Percentiles rank a stretch among this genome's conserved stretches.
Conservation (phyloP, 345 rosid species). For the Populus deltoides region DNA sequence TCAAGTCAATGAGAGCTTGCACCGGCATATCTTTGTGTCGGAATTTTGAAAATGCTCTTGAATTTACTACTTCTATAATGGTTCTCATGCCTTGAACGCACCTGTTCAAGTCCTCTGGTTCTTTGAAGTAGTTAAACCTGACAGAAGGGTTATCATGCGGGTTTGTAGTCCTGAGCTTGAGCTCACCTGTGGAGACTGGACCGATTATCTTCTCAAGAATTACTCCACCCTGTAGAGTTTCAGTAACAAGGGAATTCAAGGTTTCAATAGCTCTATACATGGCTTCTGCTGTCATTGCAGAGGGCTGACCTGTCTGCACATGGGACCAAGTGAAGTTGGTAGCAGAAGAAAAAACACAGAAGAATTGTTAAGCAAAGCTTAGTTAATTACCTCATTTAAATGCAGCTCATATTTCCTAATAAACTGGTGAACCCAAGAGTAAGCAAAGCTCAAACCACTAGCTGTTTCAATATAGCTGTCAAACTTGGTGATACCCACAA, state of each 20-base stretch:
- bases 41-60: constrained; percentile 48
- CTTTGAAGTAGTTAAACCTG: constrained; percentile 66
- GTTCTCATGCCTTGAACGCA: constrained; percentile 61
- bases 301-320: constrained; percentile 24
- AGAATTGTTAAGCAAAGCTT: background rate
- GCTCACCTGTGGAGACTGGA: constrained; percentile 61
- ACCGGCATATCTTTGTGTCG: constrained; percentile 37
- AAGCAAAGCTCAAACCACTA: constrained; percentile 51
- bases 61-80: constrained; percentile 46
- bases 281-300: constrained; percentile 20
- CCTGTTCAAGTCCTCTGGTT: constrained; percentile 53
- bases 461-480: constrained; percentile 57
- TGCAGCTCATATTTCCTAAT: constrained; percentile 27
- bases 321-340: background rate
- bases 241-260: constrained; percentile 29
- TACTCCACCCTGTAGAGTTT: constrained; percentile 43
- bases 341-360: background rate
- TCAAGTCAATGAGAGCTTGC: constrained; percentile 34
- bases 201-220: constrained; percentile 51
- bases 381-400: constrained; percentile 43
- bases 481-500: constrained; percentile 57
- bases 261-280: constrained; percentile 36
- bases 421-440: constrained; percentile 38
- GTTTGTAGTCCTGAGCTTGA: constrained; percentile 47
- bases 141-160: constrained; percentile 61